These are phyloP conservation scores for Dactylellina leptospora DNA, from an alignment of 2,329 filamentous ascomycete species.

Conservation along the genomic window DNA sequence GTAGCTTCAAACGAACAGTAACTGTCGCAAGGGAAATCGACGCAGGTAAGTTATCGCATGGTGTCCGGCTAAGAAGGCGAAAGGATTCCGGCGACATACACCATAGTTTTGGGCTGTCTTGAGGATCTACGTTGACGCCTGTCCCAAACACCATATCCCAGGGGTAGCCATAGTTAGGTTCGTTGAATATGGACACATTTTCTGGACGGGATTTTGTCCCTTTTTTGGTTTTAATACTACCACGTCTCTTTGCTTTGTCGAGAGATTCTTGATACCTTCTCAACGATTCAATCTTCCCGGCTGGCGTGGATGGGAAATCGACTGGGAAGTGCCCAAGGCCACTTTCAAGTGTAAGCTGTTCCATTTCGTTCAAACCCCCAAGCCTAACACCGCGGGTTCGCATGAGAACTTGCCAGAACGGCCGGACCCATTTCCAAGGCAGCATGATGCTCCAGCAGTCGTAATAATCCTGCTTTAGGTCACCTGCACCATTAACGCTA, in stretches of 20 bases:
- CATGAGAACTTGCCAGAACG: slow-evolving; percentile 86
- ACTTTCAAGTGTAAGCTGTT: slow-evolving; percentile 83
- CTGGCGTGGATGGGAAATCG: slow-evolving; percentile 80
- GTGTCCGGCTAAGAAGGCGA: slow-evolving; percentile 1
- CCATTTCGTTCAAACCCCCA: slow-evolving; percentile 79
- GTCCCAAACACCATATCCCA: slow-evolving; percentile 22
- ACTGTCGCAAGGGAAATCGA: slow-evolving; percentile 19
- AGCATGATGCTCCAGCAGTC: slow-evolving; percentile 84
- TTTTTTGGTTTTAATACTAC: slow-evolving; percentile 28
- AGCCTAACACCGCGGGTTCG: slow-evolving; percentile 82
- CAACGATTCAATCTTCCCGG: slow-evolving; percentile 80
- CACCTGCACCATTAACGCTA: slow-evolving; percentile 67
- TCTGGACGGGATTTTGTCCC: not conserved
- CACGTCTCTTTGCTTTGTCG: not conserved
- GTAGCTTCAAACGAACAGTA: slow-evolving; percentile 14
- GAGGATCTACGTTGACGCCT: not conserved
- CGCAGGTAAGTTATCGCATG: not conserved
- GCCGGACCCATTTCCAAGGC: slow-evolving; percentile 87
- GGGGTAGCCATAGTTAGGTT: slow-evolving; percentile 18
- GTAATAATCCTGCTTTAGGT: slow-evolving; percentile 77
- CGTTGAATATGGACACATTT: not conserved
- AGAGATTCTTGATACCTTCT: slow-evolving; percentile 59
- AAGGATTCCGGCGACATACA: slow-evolving; percentile 19
- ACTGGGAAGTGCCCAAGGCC: slow-evolving; percentile 83
- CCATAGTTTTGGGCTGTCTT: not conserved